Evolutionary conservation across 257 asterid genomes (phyloP).

Genomic region (Scutellaria galericulata): DNA sequence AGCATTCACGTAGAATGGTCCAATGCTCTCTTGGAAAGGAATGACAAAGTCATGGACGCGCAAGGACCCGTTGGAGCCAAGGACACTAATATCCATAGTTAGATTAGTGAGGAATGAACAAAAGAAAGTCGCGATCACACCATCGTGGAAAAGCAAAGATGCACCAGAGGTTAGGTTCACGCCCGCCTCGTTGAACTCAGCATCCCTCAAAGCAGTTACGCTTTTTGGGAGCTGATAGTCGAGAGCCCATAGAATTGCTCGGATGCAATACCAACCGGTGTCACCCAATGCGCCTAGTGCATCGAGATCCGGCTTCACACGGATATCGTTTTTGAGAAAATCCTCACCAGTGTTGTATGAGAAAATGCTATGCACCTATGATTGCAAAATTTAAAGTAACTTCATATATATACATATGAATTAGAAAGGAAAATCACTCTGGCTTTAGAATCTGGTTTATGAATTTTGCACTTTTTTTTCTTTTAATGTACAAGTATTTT

Average conservation of each 20-base stretch:
- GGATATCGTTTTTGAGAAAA: constrained; percentile 45
- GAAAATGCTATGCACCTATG: constrained; percentile 43
- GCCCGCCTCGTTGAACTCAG: constrained; percentile 41
- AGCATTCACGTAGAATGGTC: constrained; percentile 40
- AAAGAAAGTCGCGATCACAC: constrained; percentile 50
- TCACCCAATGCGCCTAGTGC: constrained; percentile 47
- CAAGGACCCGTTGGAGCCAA: constrained; percentile 64
- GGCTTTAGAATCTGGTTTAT: too few species aligned
- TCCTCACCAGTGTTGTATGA: constrained; percentile 34
- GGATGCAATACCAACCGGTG: constrained; percentile 47
- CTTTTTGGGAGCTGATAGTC: constrained; percentile 42
- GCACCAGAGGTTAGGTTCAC: constrained; percentile 45
- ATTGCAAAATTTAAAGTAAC: neutral
- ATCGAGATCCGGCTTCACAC: constrained; percentile 48
- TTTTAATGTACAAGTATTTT: too few species aligned
- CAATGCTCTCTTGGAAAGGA: constrained; percentile 61
- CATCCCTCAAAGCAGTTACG: constrained; percentile 34
- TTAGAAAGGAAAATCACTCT: too few species aligned
- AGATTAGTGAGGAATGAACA: constrained; percentile 63
- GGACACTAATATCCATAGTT: constrained; percentile 54
- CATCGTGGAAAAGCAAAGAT: constrained; percentile 31
- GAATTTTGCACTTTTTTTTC: too few species aligned
- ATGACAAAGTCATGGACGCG: constrained; percentile 58
- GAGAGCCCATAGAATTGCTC: constrained; percentile 44
- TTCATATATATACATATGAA: too few species aligned